A percentile compares a stretch with the other conserved stretches of the same genome.
These are phyloP conservation scores for Metarhizium rileyi DNA, from an alignment of 2,329 filamentous ascomycete genomes.

Conservation along the genomic window DNA sequence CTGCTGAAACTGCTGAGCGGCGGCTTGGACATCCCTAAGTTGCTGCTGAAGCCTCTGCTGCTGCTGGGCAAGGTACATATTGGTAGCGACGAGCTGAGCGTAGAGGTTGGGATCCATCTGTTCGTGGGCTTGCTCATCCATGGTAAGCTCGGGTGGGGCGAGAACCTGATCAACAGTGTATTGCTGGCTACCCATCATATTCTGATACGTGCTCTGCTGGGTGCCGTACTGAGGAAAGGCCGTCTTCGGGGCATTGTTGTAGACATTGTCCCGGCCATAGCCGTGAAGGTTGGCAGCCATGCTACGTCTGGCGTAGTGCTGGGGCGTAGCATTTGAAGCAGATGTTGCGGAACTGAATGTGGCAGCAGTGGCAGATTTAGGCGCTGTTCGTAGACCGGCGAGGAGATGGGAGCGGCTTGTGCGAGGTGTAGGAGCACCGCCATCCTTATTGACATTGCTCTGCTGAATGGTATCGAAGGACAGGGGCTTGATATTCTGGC, in stretches of 20 bases:
- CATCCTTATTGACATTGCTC: constrained; percentile 57
- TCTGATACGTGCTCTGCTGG: constrained; percentile 22
- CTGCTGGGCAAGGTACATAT: constrained; percentile 85
- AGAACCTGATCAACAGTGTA: constrained; percentile 84
- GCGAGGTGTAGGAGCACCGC: constrained; percentile 68
- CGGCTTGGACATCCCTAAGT: constrained; percentile 71
- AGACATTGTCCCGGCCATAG: constrained; percentile 31
- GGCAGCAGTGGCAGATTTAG: constrained; percentile 69
- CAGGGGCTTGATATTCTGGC: constrained; percentile 82
- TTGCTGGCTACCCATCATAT: constrained; percentile 30
- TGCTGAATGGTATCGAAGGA: constrained; percentile 66
- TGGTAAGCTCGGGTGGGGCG: constrained; percentile 70
- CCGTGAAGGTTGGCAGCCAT: constrained; percentile 35
- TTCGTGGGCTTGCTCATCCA: constrained; percentile 59
- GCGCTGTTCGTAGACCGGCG: constrained; percentile 84
- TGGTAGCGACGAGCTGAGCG: constrained; percentile 81
- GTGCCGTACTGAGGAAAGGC: constrained; percentile 40
- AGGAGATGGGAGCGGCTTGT: constrained; percentile 93
- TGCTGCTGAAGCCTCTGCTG: constrained; percentile 94
- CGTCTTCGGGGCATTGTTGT: constrained; percentile 43
- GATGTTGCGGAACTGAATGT: constrained; percentile 62
- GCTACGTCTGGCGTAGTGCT: constrained; percentile 35
- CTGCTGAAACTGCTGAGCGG: constrained; percentile 72
- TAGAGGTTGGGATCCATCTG: constrained; percentile 80
- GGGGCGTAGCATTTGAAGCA: constrained; percentile 28